Evolutionary conservation across 805 yeast genomes (phyloP).

Genomic region (Saccharomyces paradoxus): DNA sequence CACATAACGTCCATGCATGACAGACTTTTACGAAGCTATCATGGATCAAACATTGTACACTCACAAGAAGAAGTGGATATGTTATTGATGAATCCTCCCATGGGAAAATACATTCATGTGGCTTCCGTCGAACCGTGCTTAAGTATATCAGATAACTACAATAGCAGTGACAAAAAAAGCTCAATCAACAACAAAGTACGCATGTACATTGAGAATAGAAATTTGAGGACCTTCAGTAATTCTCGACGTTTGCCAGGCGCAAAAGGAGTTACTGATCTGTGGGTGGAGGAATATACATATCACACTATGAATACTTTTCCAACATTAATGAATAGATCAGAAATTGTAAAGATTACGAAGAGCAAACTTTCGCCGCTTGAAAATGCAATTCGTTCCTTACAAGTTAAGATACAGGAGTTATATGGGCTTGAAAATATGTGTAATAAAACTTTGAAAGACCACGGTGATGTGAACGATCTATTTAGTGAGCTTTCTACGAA

Average conservation of each 20-base stretch:
- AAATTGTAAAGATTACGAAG: slow-evolving; percentile 42
- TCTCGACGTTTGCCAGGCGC: slow-evolving; percentile 68
- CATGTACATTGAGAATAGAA: slow-evolving; percentile 67
- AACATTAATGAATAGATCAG: slow-evolving; percentile 78
- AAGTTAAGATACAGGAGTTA: slow-evolving; percentile 63
- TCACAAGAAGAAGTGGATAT: slow-evolving; percentile 47
- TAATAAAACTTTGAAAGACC: slow-evolving; percentile 44
- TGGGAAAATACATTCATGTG: slow-evolving; percentile 69
- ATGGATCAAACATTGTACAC: slow-evolving; percentile 68
- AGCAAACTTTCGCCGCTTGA: slow-evolving; percentile 72
- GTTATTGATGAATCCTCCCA: slow-evolving; percentile 42
- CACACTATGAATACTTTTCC: slow-evolving; percentile 75
- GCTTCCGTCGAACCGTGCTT: slow-evolving; percentile 57
- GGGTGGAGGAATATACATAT: slow-evolving; percentile 84
- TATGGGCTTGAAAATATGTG: slow-evolving; percentile 57
- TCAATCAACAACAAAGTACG: slow-evolving; percentile 47
- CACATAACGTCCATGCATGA: slow-evolving; percentile 78
- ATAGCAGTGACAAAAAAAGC: slow-evolving; percentile 35
- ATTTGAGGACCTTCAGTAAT: slow-evolving; percentile 60
- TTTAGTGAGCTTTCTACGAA: slow-evolving; percentile 63
- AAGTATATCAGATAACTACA: slow-evolving; percentile 30
- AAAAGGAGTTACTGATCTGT: slow-evolving; percentile 60
- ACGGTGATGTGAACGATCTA: slow-evolving; percentile 38
- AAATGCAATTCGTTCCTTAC: slow-evolving; percentile 64
- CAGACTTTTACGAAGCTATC: slow-evolving; percentile 63